Evolutionary conservation across 2,329 filamentous ascomycete species (phyloP), one percentile per base, ranked within the genome.

Genomic region (Byssochlamys sp.): DNA sequence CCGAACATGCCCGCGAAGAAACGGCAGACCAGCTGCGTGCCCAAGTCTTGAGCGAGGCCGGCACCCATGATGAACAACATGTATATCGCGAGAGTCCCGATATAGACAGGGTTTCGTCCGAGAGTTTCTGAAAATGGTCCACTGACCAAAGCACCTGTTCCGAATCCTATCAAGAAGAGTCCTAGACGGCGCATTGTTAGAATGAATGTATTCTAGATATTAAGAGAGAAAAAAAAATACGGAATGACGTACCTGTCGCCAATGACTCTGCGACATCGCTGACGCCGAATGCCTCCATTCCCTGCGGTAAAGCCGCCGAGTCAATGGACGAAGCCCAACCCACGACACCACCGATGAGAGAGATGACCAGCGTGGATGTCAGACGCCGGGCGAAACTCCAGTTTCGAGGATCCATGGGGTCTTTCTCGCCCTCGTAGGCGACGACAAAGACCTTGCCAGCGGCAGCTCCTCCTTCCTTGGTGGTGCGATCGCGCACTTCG

Each of bases 21-120:
- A 0, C 80, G 74, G 57, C 79, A 81, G 0, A 73, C 71, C 5
- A 81, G 65, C 55, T 80, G 77, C 3, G 75, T 75, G 0, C 67
- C 72, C 55, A 81, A 74, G 25, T 75, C 79, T 2, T 75, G 75
- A 1, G 78, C 66, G n/a, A 81, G 63, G 1, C 72, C 80, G 0
- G 74, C 73, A 0, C 75, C 79, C 64, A 80, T 73, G 48, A 80
- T 71, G 57, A 78, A 82, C 52, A 80, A 67, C 66, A 80, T 76
- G 56, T 77, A 81, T 14, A 76, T 64, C 12, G 69, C 69, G n/a
- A 79, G 65, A 0, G 79, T 75, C 19, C 67, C 62, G 14, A 81
- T 73, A 58, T 81, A 81, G 0, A 78, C 74, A 0, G 74, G 73
- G 59, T 78, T 81, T 25, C 77, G 71, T 2, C 78, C 77, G 14